These are phyloP conservation scores for Epichloe hybrida DNA, from an alignment of 2,329 filamentous ascomycete genomes.

Conservation along the genomic window DNA sequence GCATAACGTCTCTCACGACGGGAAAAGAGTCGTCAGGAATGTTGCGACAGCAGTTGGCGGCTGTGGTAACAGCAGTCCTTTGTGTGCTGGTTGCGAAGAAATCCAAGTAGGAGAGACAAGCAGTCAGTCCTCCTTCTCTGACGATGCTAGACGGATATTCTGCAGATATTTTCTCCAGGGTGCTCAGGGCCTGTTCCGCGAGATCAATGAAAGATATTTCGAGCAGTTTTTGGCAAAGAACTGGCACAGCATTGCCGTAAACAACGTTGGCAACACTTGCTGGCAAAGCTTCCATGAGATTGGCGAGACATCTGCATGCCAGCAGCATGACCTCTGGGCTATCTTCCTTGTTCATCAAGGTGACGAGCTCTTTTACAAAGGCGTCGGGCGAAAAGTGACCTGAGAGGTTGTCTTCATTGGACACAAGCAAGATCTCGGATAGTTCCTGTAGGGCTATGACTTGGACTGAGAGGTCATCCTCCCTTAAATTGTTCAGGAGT, in stretches of 20 bases:
- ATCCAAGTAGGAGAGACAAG: slow-evolving; percentile 91
- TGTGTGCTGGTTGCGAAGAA: slow-evolving; percentile 99
- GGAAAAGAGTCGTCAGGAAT: slow-evolving; percentile 88
- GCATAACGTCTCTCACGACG: slow-evolving; percentile 92
- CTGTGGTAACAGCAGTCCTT: slow-evolving; percentile 89
- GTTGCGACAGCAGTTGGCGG: slow-evolving; percentile 95
- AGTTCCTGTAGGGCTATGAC: slow-evolving; percentile 86
- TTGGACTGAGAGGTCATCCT: slow-evolving; percentile 81
- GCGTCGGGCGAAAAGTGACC: slow-evolving; percentile 90
- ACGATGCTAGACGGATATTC: slow-evolving; percentile 95
- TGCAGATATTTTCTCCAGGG: slow-evolving; percentile 90
- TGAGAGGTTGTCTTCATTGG: slow-evolving; percentile 90
- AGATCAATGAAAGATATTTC: slow-evolving; percentile 97
- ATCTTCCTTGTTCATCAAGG: slow-evolving; percentile 86
- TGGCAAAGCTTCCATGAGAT: slow-evolving; percentile 93
- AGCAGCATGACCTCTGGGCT: slow-evolving; percentile 96
- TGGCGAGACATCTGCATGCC: slow-evolving; percentile 88
- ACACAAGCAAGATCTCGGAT: slow-evolving; percentile 84
- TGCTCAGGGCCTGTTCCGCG: slow-evolving; percentile 92
- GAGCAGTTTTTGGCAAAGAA: slow-evolving; percentile 86
- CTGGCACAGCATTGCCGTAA: slow-evolving; percentile 89
- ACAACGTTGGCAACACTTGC: slow-evolving; percentile 90
- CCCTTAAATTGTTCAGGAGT: slow-evolving; percentile 59
- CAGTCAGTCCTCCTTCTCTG: slow-evolving; percentile 83
- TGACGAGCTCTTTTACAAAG: slow-evolving; percentile 88